Percentiles rank a stretch among this genome's conserved stretches.
Conservation (phyloP, 1,284 basidiomycete genomes). For the Ceratobasidium sp. region DNA sequence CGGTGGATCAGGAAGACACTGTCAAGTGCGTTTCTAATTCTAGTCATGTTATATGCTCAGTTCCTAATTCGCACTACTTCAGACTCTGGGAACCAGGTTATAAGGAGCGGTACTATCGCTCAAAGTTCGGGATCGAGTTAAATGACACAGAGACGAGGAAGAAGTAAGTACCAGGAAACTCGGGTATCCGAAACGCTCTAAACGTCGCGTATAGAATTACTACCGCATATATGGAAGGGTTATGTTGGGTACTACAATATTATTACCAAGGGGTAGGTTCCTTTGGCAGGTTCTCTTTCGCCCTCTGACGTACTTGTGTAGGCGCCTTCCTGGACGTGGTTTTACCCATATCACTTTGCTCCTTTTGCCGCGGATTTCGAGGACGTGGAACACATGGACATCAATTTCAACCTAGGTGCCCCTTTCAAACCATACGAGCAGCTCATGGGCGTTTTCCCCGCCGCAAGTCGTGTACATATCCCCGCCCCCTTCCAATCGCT, state of each 20-base stretch:
- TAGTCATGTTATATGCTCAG: conserved; percentile 29
- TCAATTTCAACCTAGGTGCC: conserved; percentile 79
- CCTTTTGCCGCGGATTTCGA: conserved; percentile 97
- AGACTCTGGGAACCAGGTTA: conserved; percentile 97
- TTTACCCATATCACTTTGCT: conserved; percentile 98
- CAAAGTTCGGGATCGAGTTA: conserved; percentile 89
- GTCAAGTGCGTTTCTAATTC: conserved; percentile 74
- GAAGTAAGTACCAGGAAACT: conserved; percentile 62
- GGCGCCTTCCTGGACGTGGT: conserved; percentile 99
- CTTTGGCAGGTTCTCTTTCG: conserved; percentile 20
- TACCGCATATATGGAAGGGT: conserved; percentile 88
- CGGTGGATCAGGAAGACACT: conserved; percentile 91
- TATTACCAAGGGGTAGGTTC: conserved; percentile 94
- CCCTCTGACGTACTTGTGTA: conserved; percentile 52
- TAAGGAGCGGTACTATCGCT: conserved; percentile 92
- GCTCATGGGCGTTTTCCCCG: conserved; percentile 97
- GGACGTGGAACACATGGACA: conserved; percentile 80
- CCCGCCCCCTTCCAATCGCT: conserved; percentile 87
- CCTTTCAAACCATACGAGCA: conserved; percentile 99
- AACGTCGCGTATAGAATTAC: conserved; percentile 69
- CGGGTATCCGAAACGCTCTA: neutral
- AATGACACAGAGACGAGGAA: conserved; percentile 79
- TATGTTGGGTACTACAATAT: conserved; percentile 96
- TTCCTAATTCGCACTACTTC: conserved; percentile 46
- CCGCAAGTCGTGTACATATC: conserved; percentile 90